Evolutionary conservation across 179 eudicot genomes (phyloP).

Genomic region (Silene vulgaris): DNA sequence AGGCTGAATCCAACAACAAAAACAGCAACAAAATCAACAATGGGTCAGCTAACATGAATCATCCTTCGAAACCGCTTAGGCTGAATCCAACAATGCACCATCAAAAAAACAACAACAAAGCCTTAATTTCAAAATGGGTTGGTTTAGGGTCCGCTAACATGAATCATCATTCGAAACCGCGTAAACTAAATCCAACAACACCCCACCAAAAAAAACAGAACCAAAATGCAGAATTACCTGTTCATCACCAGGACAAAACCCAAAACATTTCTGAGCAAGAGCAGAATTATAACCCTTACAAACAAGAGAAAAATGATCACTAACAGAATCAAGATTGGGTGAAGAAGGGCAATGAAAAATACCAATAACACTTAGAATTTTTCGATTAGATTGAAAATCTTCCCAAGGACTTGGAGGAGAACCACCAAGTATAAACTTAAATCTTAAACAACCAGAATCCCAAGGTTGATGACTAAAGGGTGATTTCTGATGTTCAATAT

Average conservation of each 20-base stretch:
- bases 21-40: too few species aligned
- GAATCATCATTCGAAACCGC: too few species aligned
- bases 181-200: too few species aligned
- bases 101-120: too few species aligned
- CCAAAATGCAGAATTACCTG: slow-evolving; percentile 35
- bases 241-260: slow-evolving; percentile 73
- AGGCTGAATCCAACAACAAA: too few species aligned
- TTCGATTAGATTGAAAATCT: slow-evolving; percentile 80
- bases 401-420: slow-evolving; percentile 93
- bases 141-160: too few species aligned
- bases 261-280: slow-evolving; percentile 71
- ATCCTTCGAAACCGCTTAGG: too few species aligned
- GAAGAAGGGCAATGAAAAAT: slow-evolving; percentile 80
- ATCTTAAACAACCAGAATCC: slow-evolving; percentile 71
- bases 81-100: too few species aligned
- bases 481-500: slow-evolving; percentile 81
- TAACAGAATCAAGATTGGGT: slow-evolving; percentile 57
- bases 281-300: slow-evolving; percentile 62
- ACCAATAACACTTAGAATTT: slow-evolving; percentile 69
- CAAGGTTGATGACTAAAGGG: slow-evolving; percentile 84
- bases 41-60: too few species aligned
- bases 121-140: too few species aligned
- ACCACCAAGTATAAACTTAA: slow-evolving; percentile 74
- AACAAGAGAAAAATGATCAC: slow-evolving; percentile 41
- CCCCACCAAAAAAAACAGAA: too few species aligned